Percentiles rank a stretch among this genome's conserved stretches.
phyloP scores from a whole-genome alignment of 495 filamentous ascomycete species.

The Cercophora sp. region DNA sequence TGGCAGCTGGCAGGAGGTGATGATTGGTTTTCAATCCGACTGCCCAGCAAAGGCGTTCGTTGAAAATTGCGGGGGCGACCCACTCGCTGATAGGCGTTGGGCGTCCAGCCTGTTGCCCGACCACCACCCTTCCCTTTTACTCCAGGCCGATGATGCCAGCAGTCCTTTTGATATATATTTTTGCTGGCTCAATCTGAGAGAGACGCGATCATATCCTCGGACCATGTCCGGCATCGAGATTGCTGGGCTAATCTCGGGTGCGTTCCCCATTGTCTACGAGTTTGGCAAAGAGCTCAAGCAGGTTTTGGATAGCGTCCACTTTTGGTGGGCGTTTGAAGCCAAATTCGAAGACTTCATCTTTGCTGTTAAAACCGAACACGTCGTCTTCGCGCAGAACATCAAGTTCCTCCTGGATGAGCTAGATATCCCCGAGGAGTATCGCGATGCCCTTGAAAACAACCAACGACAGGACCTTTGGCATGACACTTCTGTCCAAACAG shows the following conservation, averaged over 20 bases:
- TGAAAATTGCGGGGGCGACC: no score
- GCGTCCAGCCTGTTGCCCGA: no score
- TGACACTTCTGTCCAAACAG: neutral
- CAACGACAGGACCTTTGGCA: neutral
- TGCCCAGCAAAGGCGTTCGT: no score
- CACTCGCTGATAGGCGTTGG: no score
- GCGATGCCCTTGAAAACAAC: neutral
- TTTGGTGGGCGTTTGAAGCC: neutral
- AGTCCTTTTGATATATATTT: no score
- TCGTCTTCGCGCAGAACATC: neutral
- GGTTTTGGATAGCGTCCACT: neutral
- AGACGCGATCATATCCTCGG: no score
- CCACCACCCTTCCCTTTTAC: no score
- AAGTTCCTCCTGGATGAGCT: neutral
- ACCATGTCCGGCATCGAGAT: slow-evolving; percentile 1
- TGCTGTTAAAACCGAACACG: neutral
- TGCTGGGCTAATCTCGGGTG: neutral
- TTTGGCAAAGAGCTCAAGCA: neutral
- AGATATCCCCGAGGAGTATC: neutral
- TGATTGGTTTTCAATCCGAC: no score
- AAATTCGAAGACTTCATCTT: neutral
- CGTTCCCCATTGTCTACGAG: neutral
- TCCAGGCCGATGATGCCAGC: no score
- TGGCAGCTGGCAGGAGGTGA: no score
- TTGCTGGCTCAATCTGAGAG: no score